Evolutionary conservation across 164 flowering plant species (phyloP).

Genomic region (Stephania cephalantha): DNA sequence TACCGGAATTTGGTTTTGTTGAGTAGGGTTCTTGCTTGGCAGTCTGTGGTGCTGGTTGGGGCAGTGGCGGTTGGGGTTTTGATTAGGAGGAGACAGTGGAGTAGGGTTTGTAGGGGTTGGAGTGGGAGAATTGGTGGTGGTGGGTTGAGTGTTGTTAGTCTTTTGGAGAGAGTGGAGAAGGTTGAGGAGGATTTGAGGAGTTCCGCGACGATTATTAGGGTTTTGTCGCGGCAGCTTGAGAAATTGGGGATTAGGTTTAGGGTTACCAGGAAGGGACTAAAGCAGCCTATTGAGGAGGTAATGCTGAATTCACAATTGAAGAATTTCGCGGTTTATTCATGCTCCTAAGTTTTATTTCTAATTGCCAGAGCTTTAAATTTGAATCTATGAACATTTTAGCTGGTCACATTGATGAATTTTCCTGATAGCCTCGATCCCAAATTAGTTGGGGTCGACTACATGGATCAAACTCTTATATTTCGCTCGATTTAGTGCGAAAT

Average conservation of each 20-base stretch:
- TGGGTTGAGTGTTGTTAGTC: conserved; percentile 24
- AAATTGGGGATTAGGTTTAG: conserved; percentile 89
- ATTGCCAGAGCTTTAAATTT: no score
- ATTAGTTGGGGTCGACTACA: no score
- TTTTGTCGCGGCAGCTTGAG: conserved; percentile 86
- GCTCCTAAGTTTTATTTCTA: neutral
- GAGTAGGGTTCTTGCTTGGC: conserved; percentile 41
- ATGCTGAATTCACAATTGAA: neutral
- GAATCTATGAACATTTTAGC: neutral
- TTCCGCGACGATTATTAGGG: conserved; percentile 48
- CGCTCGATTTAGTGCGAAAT: no score
- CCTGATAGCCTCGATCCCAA: neutral
- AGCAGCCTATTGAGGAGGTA: conserved; percentile 84
- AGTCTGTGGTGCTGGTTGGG: conserved; percentile 38
- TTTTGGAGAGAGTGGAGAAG: conserved; percentile 72
- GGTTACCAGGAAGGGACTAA: conserved; percentile 66
- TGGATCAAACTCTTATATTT: no score
- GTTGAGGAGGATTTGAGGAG: conserved; percentile 78
- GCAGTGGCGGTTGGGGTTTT: conserved; percentile 54
- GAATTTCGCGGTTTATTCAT: neutral
- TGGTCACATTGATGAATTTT: neutral
- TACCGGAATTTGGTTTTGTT: conserved; percentile 23
- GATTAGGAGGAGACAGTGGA: conserved; percentile 74
- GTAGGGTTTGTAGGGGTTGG: conserved; percentile 38
- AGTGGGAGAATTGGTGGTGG: conserved; percentile 1